These are phyloP conservation scores for Yamadazyma sp. DNA, from an alignment of 1,139 yeast genomes.

Conservation along the genomic window DNA sequence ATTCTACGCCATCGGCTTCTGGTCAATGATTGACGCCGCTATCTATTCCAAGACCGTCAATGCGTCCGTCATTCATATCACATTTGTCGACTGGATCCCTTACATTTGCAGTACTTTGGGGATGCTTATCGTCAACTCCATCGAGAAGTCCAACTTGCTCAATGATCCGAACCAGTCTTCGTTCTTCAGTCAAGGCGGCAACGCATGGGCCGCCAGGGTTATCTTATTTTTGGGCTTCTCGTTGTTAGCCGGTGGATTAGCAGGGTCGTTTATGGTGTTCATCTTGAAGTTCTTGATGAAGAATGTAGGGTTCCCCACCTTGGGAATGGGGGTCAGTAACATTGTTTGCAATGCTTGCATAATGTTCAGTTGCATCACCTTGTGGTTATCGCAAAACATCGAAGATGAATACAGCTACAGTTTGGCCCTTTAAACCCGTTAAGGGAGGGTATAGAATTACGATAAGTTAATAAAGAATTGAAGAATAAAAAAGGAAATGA, in stretches of 20 bases:
- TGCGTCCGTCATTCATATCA: slow-evolving; percentile 82
- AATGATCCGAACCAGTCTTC: slow-evolving; percentile 46
- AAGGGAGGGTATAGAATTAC: too few species aligned
- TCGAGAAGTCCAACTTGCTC: slow-evolving; percentile 78
- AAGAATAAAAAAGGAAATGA: too few species aligned
- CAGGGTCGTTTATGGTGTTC: slow-evolving; percentile 87
- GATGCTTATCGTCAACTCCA: slow-evolving; percentile 87
- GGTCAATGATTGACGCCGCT: slow-evolving; percentile 88
- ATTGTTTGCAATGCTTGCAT: slow-evolving; percentile 77
- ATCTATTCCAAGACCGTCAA: slow-evolving; percentile 81
- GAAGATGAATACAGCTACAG: slow-evolving; percentile 96
- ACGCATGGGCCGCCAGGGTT: slow-evolving; percentile 93
- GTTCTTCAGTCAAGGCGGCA: slow-evolving; percentile 52
- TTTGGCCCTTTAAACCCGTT: slow-evolving; percentile 55
- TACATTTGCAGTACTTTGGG: slow-evolving; percentile 85
- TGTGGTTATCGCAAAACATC: slow-evolving; percentile 93
- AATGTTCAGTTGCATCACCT: slow-evolving; percentile 80
- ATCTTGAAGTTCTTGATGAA: slow-evolving; percentile 81
- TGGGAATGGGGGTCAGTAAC: slow-evolving; percentile 93
- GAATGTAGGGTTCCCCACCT: slow-evolving; percentile 78
- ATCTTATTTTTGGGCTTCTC: slow-evolving; percentile 90
- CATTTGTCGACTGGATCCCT: slow-evolving; percentile 95
- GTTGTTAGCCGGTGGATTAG: slow-evolving; percentile 87
- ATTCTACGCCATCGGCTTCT: slow-evolving; percentile 82
- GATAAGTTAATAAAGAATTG: too few species aligned